Evolutionary conservation across 2,329 filamentous ascomycete species (phyloP).

Genomic region (Eurotiales sp.): DNA sequence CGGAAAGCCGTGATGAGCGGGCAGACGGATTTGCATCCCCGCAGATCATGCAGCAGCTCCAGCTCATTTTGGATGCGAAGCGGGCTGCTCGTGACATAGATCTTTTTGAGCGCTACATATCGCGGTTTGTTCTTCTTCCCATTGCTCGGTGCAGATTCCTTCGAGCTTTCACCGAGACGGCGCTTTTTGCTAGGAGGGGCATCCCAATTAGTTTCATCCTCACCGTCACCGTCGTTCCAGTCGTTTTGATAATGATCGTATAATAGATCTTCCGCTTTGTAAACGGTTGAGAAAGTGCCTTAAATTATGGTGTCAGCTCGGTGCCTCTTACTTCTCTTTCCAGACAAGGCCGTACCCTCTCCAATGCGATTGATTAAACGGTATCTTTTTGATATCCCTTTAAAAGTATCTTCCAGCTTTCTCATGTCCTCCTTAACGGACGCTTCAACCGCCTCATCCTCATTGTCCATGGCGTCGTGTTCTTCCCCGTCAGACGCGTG

Average conservation of each 20-base stretch:
- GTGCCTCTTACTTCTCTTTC: neutral
- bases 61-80: constrained; percentile 93
- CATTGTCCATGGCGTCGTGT: constrained; percentile 15
- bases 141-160: constrained; percentile 28
- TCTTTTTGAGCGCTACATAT: constrained; percentile 98
- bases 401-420: constrained; percentile 75
- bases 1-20: constrained; percentile 97
- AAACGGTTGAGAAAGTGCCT: constrained; percentile 98
- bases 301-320: constrained; percentile 12
- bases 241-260: constrained; percentile 80
- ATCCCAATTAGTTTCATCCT: constrained; percentile 62
- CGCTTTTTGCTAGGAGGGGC: constrained; percentile 62
- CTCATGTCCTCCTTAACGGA: constrained; percentile 79
- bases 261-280: constrained; percentile 91
- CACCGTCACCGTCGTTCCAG: constrained; percentile 71
- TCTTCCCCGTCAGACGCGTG: neutral
- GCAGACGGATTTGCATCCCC: constrained; percentile 79
- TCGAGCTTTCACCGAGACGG: constrained; percentile 40
- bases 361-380: constrained; percentile 94
- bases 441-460: constrained; percentile 36
- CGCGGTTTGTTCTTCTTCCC: constrained; percentile 51
- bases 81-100: constrained; percentile 96
- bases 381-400: constrained; percentile 77
- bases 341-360: constrained; percentile 67
- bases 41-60: constrained; percentile 83